Conservation (phyloP, 2,329 filamentous ascomycete genomes). For the Calonectria hongkongensis region DNA sequence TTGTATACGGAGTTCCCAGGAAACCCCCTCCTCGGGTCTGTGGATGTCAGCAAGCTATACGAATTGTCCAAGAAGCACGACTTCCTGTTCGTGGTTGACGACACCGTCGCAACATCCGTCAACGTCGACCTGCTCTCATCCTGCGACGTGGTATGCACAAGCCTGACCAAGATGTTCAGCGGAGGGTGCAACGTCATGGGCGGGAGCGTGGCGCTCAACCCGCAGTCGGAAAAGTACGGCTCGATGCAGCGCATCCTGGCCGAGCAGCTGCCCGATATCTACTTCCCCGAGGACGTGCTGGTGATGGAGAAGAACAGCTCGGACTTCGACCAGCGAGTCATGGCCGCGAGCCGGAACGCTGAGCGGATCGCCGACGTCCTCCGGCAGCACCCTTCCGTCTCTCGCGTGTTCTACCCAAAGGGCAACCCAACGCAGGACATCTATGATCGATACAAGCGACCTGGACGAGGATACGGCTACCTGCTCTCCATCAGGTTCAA, state of each 20-base stretch:
- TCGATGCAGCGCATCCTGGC: slow-evolving; percentile 53
- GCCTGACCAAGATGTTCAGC: slow-evolving; percentile 73
- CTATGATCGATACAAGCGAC: slow-evolving; percentile 58
- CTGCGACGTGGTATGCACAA: slow-evolving; percentile 70
- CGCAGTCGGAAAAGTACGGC: slow-evolving; percentile 59
- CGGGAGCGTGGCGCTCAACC: slow-evolving; percentile 67
- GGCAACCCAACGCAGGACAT: slow-evolving; percentile 60
- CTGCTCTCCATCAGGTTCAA: slow-evolving; percentile 70
- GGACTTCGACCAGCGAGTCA: slow-evolving; percentile 60
- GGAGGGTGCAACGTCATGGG: slow-evolving; percentile 73
- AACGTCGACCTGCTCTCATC: slow-evolving; percentile 67
- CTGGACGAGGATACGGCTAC: slow-evolving; percentile 69
- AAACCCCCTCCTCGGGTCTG: slow-evolving; percentile 57
- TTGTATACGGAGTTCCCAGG: slow-evolving; percentile 67
- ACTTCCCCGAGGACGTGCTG: slow-evolving; percentile 52
- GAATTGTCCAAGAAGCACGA: slow-evolving; percentile 58
- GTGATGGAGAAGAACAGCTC: slow-evolving; percentile 63
- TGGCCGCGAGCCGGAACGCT: slow-evolving; percentile 52
- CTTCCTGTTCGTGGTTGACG: slow-evolving; percentile 66
- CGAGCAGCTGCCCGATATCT: slow-evolving; percentile 49
- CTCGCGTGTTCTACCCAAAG: slow-evolving; percentile 64
- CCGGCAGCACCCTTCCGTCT: slow-evolving; percentile 49
- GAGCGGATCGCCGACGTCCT: slow-evolving; percentile 54
- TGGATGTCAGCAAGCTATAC: slow-evolving; percentile 55
- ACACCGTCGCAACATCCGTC: slow-evolving; percentile 66